Evolutionary conservation across 352 stramenopile genomes (phyloP).

Genomic region (Globisporangium camurandrum): DNA sequence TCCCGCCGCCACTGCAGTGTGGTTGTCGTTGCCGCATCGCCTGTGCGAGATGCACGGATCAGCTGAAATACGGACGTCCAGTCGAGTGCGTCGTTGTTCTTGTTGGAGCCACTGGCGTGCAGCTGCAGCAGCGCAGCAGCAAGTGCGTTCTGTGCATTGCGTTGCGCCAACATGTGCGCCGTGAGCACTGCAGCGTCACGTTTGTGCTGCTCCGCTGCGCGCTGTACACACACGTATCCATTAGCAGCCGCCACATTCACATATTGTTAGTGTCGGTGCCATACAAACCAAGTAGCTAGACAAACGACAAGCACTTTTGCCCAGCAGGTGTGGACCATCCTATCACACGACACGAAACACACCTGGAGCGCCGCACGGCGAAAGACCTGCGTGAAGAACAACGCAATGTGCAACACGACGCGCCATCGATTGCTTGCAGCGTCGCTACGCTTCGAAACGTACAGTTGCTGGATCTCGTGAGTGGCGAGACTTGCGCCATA

Average conservation of each 20-base stretch:
- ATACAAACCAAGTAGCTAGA: neutral
- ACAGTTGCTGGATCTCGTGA: constrained; percentile 24
- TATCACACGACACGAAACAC: neutral
- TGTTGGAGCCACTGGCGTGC: neutral
- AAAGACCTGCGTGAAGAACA: constrained; percentile 34
- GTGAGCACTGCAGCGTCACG: neutral
- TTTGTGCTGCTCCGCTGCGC: neutral
- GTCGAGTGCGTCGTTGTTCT: too few relatives aligned
- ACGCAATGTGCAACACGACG: constrained; percentile 19
- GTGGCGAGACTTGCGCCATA: constrained; percentile 26
- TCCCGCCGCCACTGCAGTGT: neutral
- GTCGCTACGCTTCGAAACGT: constrained; percentile 15
- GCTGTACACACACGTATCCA: neutral
- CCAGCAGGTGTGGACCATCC: too few relatives aligned
- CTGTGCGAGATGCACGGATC: neutral
- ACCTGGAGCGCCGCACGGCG: constrained; percentile 21
- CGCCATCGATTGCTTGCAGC: constrained; percentile 22
- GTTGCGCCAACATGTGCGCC: neutral
- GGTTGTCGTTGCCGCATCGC: neutral
- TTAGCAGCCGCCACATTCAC: neutral
- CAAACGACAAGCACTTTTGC: neutral
- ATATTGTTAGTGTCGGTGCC: neutral
- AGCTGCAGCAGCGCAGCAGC: neutral
- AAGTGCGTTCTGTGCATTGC: neutral
- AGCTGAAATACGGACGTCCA: neutral